A percentile compares a stretch with the other conserved stretches of the same genome.
Evolutionary conservation across 352 stramenopile genomes (phyloP).

Genomic region (Globisporangium heterothallicum): DNA sequence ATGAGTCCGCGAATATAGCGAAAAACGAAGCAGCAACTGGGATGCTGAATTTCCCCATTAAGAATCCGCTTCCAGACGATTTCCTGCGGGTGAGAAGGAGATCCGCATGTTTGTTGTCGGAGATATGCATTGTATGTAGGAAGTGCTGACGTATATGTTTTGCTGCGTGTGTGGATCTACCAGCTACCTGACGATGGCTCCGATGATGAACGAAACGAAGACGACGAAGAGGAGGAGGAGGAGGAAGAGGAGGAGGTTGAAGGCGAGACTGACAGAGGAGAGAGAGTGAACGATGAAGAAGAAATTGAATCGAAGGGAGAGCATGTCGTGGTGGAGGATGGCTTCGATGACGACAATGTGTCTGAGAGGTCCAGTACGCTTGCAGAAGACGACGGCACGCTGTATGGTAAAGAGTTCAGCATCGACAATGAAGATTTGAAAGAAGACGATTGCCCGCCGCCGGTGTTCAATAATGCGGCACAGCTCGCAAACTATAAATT

Average conservation of each 20-base stretch:
- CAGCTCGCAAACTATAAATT: conserved; percentile 68
- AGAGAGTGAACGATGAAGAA: conserved; percentile 32
- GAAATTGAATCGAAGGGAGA: conserved; percentile 25
- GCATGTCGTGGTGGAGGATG: conserved; percentile 48
- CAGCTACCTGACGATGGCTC: conserved; percentile 41
- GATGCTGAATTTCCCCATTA: conserved; percentile 33
- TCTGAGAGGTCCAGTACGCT: conserved; percentile 65
- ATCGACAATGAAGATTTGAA: conserved; percentile 36
- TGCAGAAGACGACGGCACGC: conserved; percentile 73
- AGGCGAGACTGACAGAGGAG: background rate
- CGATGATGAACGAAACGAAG: conserved; percentile 17
- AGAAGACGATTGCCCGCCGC: conserved; percentile 45
- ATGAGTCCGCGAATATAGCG: conserved; percentile 19
- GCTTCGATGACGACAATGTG: conserved; percentile 40
- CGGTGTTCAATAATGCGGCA: conserved; percentile 46
- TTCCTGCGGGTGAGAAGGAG: conserved; percentile 56
- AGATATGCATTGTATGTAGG: background rate
- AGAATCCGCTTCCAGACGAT: conserved; percentile 72
- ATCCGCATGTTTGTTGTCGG: background rate
- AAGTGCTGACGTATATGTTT: background rate
- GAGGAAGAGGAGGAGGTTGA: conserved; percentile 11
- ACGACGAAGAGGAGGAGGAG: conserved; percentile 19
- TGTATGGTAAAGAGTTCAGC: conserved; percentile 79
- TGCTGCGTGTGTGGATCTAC: conserved; percentile 8
- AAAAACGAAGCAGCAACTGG: background rate